Evolutionary conservation across 257 asterid genomes (phyloP).

Genomic region (Nicotiana tomentosiformis): DNA sequence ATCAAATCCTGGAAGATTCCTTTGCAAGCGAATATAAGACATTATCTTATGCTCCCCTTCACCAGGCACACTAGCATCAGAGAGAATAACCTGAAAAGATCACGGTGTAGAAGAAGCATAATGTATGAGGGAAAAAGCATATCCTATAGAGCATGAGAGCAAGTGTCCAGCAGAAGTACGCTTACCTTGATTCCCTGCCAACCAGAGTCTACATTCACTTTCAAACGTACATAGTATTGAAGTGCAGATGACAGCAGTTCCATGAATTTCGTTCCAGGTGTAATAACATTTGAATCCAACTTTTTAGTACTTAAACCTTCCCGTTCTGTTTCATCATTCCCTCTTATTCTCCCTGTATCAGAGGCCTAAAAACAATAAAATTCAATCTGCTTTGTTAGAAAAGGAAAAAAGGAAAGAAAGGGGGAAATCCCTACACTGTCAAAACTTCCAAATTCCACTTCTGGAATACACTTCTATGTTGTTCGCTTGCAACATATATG

Average conservation of each 20-base stretch:
- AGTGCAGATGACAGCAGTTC: slow-evolving; percentile 49
- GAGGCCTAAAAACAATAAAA: slow-evolving; percentile 30
- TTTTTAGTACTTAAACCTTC: slow-evolving; percentile 6
- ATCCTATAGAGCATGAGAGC: neutral
- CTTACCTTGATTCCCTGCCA: slow-evolving; percentile 60
- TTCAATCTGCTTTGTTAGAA: neutral
- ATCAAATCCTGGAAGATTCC: slow-evolving; percentile 65
- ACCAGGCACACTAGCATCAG: slow-evolving; percentile 80
- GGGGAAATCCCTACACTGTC: no score
- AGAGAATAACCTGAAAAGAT: slow-evolving; percentile 52
- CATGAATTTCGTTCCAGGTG: slow-evolving; percentile 80
- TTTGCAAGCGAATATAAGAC: slow-evolving; percentile 73
- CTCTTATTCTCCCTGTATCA: slow-evolving; percentile 12
- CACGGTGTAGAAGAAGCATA: slow-evolving; percentile 2
- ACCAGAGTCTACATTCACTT: slow-evolving; percentile 47
- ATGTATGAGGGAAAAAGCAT: neutral
- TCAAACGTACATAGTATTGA: slow-evolving; percentile 40
- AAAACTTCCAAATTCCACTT: no score
- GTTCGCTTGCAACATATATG: no score
- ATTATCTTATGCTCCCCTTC: slow-evolving; percentile 79
- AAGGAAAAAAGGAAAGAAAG: no score
- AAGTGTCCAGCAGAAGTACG: neutral
- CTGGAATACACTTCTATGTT: no score
- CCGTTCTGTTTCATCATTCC: neutral
- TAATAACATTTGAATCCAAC: slow-evolving; percentile 64